Evolutionary conservation across 106 monocot genomes (phyloP).

Genomic region (Vanilla planifolia): DNA sequence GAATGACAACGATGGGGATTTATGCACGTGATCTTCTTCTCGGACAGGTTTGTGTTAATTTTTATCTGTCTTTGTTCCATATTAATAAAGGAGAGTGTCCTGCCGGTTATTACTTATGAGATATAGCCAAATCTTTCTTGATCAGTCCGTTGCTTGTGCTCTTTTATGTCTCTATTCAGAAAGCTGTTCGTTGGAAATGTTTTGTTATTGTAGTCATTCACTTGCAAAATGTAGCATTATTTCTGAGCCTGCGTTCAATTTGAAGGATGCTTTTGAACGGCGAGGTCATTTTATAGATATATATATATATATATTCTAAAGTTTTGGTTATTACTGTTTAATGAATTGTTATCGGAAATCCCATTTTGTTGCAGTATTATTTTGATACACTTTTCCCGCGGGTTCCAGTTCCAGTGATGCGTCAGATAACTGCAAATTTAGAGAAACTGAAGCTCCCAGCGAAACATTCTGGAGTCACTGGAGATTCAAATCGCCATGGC

Average conservation of each 20-base stretch:
- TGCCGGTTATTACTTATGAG: not conserved
- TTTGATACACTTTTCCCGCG: constrained; percentile 92
- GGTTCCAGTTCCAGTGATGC: constrained; percentile 69
- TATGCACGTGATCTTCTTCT: constrained; percentile 94
- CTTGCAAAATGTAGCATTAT: constrained; percentile 21
- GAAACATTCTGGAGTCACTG: constrained; percentile 68
- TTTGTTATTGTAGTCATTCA: constrained; percentile 19
- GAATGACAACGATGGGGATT: constrained; percentile 83
- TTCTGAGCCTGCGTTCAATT: constrained; percentile 25
- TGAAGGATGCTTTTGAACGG: constrained; percentile 39
- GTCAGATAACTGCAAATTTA: constrained; percentile 52
- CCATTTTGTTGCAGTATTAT: constrained; percentile 72
- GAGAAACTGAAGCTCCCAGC: constrained; percentile 79
- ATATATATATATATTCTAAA: no score
- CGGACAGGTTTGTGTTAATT: constrained; percentile 58
- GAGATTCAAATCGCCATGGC: constrained; percentile 70
- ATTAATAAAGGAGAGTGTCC: not conserved
- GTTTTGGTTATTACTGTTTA: no score
- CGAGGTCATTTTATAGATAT: constrained; percentile 44
- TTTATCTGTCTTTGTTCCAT: not conserved
- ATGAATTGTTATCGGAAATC: constrained; percentile 26
- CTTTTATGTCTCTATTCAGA: constrained; percentile 2
- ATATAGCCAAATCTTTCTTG: not conserved
- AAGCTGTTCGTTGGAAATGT: constrained; percentile 14
- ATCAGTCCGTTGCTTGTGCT: constrained; percentile 7